phyloP scores from a whole-genome alignment of 1,284 basidiomycete genomes.

The Cutaneotrichosporon curvatum region DNA sequence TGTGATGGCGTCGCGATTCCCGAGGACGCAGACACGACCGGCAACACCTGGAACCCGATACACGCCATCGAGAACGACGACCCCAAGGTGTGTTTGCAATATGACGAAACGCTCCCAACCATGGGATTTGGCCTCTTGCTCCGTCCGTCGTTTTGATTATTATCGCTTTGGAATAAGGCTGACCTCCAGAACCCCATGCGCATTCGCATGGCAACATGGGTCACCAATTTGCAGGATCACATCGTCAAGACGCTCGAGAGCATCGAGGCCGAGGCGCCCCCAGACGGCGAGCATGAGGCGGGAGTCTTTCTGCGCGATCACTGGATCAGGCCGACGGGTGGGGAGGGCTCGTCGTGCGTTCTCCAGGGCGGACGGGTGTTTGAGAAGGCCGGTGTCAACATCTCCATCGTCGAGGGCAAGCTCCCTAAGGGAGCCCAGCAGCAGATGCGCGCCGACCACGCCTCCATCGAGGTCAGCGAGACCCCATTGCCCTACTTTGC shows the following conservation, averaged over 20 bases:
- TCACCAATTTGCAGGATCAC: constrained; percentile 68
- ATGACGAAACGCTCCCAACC: constrained; percentile 3
- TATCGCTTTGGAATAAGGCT: neutral
- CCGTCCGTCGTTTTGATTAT: constrained; percentile 4
- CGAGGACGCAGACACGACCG: constrained; percentile 25
- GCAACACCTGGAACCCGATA: constrained; percentile 32
- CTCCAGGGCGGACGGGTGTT: constrained; percentile 68
- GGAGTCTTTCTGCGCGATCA: constrained; percentile 71
- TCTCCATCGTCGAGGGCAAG: constrained; percentile 82
- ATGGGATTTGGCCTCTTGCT: constrained; percentile 13
- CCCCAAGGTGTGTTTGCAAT: constrained; percentile 31
- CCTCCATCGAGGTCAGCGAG: constrained; percentile 56
- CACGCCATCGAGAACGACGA: constrained; percentile 42
- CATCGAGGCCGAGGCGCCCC: constrained; percentile 60
- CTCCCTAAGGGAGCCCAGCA: constrained; percentile 81
- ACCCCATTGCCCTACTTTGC: constrained; percentile 81
- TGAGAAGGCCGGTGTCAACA: constrained; percentile 96
- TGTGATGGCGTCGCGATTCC: constrained; percentile 33
- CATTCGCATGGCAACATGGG: constrained; percentile 68
- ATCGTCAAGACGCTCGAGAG: constrained; percentile 75
- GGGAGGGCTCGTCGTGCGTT: constrained; percentile 80
- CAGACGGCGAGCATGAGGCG: constrained; percentile 39
- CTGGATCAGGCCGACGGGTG: constrained; percentile 73
- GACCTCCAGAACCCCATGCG: constrained; percentile 58
- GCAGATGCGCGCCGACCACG: constrained; percentile 92